Evolutionary conservation across 225 moss, liverwort and hornwort species (phyloP), one percentile per base, ranked within the genome.

Genomic region (Marchantia paleacea): DNA sequence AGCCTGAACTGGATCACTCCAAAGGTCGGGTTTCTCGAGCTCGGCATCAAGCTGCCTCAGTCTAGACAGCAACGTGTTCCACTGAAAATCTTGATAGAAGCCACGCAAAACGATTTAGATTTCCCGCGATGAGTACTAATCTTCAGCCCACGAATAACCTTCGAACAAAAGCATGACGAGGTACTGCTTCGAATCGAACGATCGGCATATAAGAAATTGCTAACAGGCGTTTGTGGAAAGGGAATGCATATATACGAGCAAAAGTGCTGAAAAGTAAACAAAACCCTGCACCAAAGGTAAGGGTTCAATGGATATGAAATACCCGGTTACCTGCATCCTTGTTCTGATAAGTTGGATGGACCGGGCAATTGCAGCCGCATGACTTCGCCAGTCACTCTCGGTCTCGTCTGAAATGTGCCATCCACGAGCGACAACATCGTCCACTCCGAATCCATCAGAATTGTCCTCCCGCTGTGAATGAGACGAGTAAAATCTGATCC

Each of bases 351-450:
- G 94, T 63, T 93, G 90, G 50, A 97, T 88, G 55, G 97, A 97
- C 30, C 91, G 92, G 47, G 94, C 94, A 78, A 97, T 89, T 12
- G 97, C 97, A 75, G 94, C 94, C 11, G 94, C 97, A 81, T 97
- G 94, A 63, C 97, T 89, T 28, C 92, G 91, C 97, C 97, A 97
- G 72, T 97, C 94, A 80, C 94, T 97, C 69, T 94, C 97, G 39
- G 82, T 86, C 88, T 92, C 94, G 52, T 85, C 78, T 26, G 82
- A 86, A 81, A 97, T 89, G 78, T 91, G 91, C 96, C 96, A 97
- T 79, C 97, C 94, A 8, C 94, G 92, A 50, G 91, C 87, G 60
- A 84, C 73, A 47, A 93, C 86, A 82, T 92, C 87, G 81, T 94
- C 88, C 61, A 88, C 91, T 55, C 86, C 90, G 48, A 53, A 70